Conservation (phyloP, 306 rosid genomes). For the Rosa chinensis region DNA sequence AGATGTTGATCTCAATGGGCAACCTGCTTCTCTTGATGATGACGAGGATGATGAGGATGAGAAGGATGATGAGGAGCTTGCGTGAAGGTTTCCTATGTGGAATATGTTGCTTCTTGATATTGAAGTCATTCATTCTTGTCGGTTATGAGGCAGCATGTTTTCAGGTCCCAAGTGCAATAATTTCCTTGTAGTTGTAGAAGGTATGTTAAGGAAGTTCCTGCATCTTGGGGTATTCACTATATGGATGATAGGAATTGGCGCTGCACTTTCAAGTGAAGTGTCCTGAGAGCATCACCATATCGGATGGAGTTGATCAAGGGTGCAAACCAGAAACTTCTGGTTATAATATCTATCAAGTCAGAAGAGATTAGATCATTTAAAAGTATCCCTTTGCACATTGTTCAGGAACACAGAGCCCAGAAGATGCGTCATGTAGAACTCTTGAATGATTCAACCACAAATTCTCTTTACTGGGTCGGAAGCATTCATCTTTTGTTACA, state of each 20-base stretch:
- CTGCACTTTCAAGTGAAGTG: slow-evolving; percentile 21
- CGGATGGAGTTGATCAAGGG: slow-evolving; percentile 11
- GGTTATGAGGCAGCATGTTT: background rate
- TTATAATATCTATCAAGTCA: slow-evolving; percentile 10
- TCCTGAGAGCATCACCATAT: slow-evolving; percentile 2
- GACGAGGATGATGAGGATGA: slow-evolving; percentile 61
- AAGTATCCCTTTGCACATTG: background rate
- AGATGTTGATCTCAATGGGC: slow-evolving; percentile 83
- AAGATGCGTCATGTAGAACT: slow-evolving; percentile 26
- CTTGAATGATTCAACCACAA: slow-evolving; percentile 2
- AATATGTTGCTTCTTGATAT: slow-evolving; percentile 35
- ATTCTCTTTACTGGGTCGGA: background rate
- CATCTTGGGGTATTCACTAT: slow-evolving; percentile 9
- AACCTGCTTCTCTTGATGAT: slow-evolving; percentile 64
- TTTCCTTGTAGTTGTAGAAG: slow-evolving; percentile 11
- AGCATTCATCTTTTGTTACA: slow-evolving; percentile 11
- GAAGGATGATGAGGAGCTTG: slow-evolving; percentile 53
- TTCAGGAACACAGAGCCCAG: background rate
- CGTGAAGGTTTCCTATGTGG: slow-evolving; percentile 34
- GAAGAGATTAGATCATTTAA: background rate
- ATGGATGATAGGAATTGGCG: slow-evolving; percentile 24
- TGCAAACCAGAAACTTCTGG: slow-evolving; percentile 4
- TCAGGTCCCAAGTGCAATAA: background rate
- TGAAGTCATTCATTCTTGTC: slow-evolving; percentile 7
- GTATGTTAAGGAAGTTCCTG: slow-evolving; percentile 16